A percentile compares a stretch with the other conserved stretches of the same genome.
These are phyloP conservation scores for Scutellaria galericulata DNA, from an alignment of 257 asterid genomes.

Conservation along the genomic window DNA sequence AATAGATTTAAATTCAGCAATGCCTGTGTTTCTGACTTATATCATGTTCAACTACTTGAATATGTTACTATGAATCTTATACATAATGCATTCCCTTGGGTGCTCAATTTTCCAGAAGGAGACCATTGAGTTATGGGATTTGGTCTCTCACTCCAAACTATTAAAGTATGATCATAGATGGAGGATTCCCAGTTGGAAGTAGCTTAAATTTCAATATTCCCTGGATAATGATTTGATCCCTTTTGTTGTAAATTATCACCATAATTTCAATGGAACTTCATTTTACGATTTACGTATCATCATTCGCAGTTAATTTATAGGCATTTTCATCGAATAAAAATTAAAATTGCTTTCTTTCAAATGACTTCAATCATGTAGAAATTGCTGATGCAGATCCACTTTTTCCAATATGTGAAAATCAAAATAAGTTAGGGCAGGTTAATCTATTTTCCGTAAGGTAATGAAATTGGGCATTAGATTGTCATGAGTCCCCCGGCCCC, in stretches of 20 bases:
- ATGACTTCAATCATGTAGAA: neutral
- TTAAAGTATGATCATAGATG: neutral
- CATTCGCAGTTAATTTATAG: neutral
- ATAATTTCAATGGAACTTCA: slow-evolving; percentile 11
- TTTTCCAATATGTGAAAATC: neutral
- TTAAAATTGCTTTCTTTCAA: neutral
- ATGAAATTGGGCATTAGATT: slow-evolving; percentile 2
- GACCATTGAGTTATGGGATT: slow-evolving; percentile 1
- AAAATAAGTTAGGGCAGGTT: slow-evolving; percentile 5
- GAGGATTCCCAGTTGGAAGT: slow-evolving; percentile 18
- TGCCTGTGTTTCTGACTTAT: slow-evolving; percentile 7
- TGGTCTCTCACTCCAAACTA: slow-evolving; percentile 1
- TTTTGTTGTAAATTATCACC: slow-evolving; percentile 22
- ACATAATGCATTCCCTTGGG: slow-evolving; percentile 10
- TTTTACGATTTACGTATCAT: slow-evolving; percentile 1
- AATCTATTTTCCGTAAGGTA: slow-evolving; percentile 1
- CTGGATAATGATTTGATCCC: slow-evolving; percentile 19
- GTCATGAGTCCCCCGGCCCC: neutral
- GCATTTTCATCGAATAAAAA: neutral
- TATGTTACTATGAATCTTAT: slow-evolving; percentile 1
- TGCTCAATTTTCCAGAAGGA: neutral
- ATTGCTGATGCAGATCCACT: slow-evolving; percentile 6
- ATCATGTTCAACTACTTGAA: neutral
- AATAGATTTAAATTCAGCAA: neutral
- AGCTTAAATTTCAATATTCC: slow-evolving; percentile 12